phyloP scores from a whole-genome alignment of 2,329 filamentous ascomycete genomes.

The Grosmannia clavigera region DNA sequence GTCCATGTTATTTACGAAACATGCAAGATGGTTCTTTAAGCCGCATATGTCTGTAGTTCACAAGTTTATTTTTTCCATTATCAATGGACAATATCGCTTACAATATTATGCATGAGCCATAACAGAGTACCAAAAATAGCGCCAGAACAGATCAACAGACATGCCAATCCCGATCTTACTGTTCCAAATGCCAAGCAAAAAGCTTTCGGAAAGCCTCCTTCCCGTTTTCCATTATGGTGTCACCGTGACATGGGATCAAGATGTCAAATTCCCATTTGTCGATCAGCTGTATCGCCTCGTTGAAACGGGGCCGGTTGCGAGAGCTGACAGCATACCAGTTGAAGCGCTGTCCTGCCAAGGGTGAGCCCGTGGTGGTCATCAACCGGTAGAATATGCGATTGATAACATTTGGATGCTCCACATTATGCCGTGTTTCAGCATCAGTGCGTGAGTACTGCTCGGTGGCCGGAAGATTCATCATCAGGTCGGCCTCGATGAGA shows the following conservation, averaged over 20 bases:
- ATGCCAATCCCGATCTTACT: not conserved
- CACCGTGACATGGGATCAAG: constrained; percentile 86
- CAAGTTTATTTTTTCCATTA: not conserved
- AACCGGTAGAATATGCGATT: constrained; percentile 36
- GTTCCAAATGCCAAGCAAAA: constrained; percentile 65
- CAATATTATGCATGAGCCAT: not conserved
- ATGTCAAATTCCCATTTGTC: constrained; percentile 72
- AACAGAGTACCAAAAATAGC: not conserved
- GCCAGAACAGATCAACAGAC: not conserved
- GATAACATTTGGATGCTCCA: constrained; percentile 25
- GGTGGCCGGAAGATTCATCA: constrained; percentile 80
- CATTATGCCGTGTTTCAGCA: constrained; percentile 17
- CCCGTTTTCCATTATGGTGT: constrained; percentile 62
- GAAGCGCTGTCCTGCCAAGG: constrained; percentile 68
- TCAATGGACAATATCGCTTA: not conserved
- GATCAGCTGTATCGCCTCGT: constrained; percentile 56
- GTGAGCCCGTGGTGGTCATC: constrained; percentile 49
- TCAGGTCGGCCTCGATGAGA: constrained; percentile 76
- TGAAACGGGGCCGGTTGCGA: constrained; percentile 55
- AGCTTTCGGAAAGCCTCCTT: constrained; percentile 68
- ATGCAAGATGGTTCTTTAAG: too few species aligned
- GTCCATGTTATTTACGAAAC: too few species aligned
- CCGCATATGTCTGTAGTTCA: not conserved
- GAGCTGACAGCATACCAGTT: constrained; percentile 60
- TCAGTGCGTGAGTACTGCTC: constrained; percentile 65